A percentile compares a stretch with the other conserved stretches of the same genome.
Conservation (phyloP, 495 filamentous ascomycete species). For the Platismatia glauca region DNA sequence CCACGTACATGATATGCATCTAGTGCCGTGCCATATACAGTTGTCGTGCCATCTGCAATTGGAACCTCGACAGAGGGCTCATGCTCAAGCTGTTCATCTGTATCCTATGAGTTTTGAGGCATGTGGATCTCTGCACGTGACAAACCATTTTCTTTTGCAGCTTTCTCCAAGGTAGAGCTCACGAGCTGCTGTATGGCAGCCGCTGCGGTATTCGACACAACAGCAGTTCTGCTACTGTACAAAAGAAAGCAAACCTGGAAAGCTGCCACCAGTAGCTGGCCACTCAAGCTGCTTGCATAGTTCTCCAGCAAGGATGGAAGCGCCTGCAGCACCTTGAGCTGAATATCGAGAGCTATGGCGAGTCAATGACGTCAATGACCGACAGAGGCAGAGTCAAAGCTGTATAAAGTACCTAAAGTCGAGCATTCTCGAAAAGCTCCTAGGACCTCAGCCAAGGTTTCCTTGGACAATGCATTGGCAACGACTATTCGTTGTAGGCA, state of each 20-base stretch:
- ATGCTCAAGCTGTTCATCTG: slow-evolving; percentile 47
- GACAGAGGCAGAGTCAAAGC: not conserved
- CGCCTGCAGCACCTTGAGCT: slow-evolving; percentile 91
- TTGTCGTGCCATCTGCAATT: slow-evolving; percentile 50
- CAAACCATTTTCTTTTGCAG: slow-evolving; percentile 58
- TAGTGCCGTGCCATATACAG: slow-evolving; percentile 64
- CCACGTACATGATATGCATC: slow-evolving; percentile 71
- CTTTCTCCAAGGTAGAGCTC: slow-evolving; percentile 85
- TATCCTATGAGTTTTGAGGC: not conserved
- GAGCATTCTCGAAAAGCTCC: slow-evolving; percentile 79
- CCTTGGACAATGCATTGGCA: slow-evolving; percentile 62
- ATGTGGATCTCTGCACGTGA: not conserved
- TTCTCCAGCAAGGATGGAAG: slow-evolving; percentile 87
- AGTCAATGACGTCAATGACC: not conserved
- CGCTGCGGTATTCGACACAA: slow-evolving; percentile 89
- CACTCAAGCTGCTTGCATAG: slow-evolving; percentile 72
- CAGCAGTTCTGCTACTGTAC: slow-evolving; percentile 79
- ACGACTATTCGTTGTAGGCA: slow-evolving; percentile 85
- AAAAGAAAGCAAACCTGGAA: slow-evolving; percentile 86
- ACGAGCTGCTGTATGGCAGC: slow-evolving; percentile 93
- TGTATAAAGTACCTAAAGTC: slow-evolving; percentile 29
- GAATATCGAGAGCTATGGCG: slow-evolving; percentile 64
- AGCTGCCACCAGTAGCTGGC: slow-evolving; percentile 67
- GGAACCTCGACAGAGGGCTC: slow-evolving; percentile 51
- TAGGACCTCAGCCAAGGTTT: slow-evolving; percentile 70